phyloP scores from a whole-genome alignment of 2,329 filamentous ascomycete species.

The Calonectria pseudoturangicola region DNA sequence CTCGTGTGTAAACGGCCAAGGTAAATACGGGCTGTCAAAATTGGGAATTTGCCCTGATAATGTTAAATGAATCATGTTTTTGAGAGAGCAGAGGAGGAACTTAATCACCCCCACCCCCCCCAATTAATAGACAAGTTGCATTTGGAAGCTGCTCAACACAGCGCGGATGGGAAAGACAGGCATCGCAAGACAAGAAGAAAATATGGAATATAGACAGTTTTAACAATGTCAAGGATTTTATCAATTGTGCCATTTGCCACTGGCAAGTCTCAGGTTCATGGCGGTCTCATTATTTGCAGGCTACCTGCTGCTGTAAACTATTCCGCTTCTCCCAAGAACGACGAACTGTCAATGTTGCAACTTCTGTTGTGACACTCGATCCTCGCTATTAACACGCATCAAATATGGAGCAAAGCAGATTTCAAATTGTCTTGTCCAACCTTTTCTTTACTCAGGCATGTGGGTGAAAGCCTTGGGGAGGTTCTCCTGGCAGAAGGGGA shows the following conservation, averaged over 20 bases:
- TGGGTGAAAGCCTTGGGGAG: slow-evolving; percentile 77
- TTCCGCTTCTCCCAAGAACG: not conserved
- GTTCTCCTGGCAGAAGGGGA: slow-evolving; percentile 81
- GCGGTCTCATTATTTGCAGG: slow-evolving; percentile 12
- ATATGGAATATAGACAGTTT: not conserved
- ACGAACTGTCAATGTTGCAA: not conserved
- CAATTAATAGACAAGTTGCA: slow-evolving; percentile 23
- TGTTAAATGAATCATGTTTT: slow-evolving; percentile 36
- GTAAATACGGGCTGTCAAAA: slow-evolving; percentile 17
- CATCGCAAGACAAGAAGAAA: not conserved
- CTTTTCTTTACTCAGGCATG: slow-evolving; percentile 73
- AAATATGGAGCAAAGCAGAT: not conserved
- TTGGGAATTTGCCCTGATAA: slow-evolving; percentile 5
- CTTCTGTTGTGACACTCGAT: slow-evolving; percentile 7
- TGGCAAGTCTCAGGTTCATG: not conserved
- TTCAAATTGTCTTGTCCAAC: not conserved
- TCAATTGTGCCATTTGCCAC: not conserved
- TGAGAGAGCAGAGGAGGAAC: not conserved
- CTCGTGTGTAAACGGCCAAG: slow-evolving; percentile 12
- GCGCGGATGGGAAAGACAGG: not conserved
- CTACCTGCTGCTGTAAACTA: not conserved
- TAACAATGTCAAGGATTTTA: slow-evolving; percentile 19
- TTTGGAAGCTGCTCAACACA: slow-evolving; percentile 26
- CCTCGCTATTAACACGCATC: slow-evolving; percentile 33
- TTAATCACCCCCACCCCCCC: slow-evolving; percentile 9